phyloP scores from a whole-genome alignment of 768 basidiomycete species.

The Dentipellis fragilis region DNA sequence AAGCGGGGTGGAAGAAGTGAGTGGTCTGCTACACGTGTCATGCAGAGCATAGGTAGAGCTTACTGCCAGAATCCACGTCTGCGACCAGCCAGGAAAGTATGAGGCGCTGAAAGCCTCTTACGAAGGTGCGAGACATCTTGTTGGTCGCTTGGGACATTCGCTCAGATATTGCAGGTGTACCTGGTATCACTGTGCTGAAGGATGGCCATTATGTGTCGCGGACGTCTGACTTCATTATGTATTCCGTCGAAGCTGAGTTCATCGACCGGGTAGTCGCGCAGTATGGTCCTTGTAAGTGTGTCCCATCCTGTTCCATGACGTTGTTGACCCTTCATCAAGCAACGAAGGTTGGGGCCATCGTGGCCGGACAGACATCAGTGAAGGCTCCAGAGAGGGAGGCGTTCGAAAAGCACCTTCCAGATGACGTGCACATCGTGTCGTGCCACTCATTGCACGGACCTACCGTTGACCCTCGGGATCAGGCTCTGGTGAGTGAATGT shows the following conservation, averaged over 20 bases:
- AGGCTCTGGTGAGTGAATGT: constrained; percentile 64
- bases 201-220: constrained; percentile 87
- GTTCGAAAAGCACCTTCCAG: constrained; percentile 81
- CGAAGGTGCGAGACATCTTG: constrained; percentile 34
- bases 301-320: not conserved
- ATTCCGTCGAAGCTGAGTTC: constrained; percentile 88
- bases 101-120: constrained; percentile 53
- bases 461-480: constrained; percentile 75
- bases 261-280: constrained; percentile 75
- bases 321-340: constrained; percentile 33
- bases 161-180: constrained; percentile 27
- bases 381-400: constrained; percentile 89
- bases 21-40: constrained; percentile 11
- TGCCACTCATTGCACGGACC: constrained; percentile 95
- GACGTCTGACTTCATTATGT: constrained; percentile 87
- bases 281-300: constrained; percentile 80
- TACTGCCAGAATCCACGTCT: constrained; percentile 69
- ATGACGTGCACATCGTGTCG: constrained; percentile 83
- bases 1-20: constrained; percentile 82
- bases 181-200: constrained; percentile 56
- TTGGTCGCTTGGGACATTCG: not conserved
- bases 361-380: constrained; percentile 93
- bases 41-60: not conserved
- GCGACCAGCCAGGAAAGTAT: constrained; percentile 71
- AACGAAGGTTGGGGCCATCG: constrained; percentile 85